phyloP scores from a whole-genome alignment of 495 filamentous ascomycete species.

The Hypoxylon trugodes region DNA sequence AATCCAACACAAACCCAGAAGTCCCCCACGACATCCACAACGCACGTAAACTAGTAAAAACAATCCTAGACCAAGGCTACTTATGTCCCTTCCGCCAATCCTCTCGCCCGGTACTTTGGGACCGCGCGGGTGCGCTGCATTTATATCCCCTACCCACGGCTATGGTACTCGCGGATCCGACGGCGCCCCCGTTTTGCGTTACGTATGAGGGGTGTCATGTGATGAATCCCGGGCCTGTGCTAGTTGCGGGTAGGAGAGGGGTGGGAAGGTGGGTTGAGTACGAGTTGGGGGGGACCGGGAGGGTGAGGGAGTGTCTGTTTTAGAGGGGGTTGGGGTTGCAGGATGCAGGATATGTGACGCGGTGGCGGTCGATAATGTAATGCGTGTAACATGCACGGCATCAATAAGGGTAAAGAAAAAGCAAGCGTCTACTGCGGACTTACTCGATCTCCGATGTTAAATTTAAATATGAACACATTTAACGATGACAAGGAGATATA shows the following conservation, averaged over 20 bases:
- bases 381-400: background rate
- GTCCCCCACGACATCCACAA: constrained; percentile 61
- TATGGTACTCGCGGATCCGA: constrained; percentile 81
- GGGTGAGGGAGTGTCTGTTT: constrained; percentile 56
- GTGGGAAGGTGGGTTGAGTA: constrained; percentile 87
- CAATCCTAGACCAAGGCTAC: constrained; percentile 90
- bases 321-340: constrained; percentile 18
- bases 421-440: no score
- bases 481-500: constrained; percentile 3
- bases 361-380: background rate
- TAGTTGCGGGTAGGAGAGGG: constrained; percentile 68
- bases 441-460: background rate
- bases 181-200: constrained; percentile 79
- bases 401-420: no score
- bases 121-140: constrained; percentile 73
- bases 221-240: constrained; percentile 86
- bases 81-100: constrained; percentile 84
- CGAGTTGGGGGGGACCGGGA: constrained; percentile 65
- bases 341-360: background rate
- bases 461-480: constrained; percentile 1
- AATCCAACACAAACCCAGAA: constrained; percentile 19
- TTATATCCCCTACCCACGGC: constrained; percentile 90
- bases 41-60: constrained; percentile 88
- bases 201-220: constrained; percentile 96
- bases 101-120: constrained; percentile 85